Evolutionary conservation across 108 stramenopile species (phyloP).

Genomic region (Pseudonitzschia delicatissima): DNA sequence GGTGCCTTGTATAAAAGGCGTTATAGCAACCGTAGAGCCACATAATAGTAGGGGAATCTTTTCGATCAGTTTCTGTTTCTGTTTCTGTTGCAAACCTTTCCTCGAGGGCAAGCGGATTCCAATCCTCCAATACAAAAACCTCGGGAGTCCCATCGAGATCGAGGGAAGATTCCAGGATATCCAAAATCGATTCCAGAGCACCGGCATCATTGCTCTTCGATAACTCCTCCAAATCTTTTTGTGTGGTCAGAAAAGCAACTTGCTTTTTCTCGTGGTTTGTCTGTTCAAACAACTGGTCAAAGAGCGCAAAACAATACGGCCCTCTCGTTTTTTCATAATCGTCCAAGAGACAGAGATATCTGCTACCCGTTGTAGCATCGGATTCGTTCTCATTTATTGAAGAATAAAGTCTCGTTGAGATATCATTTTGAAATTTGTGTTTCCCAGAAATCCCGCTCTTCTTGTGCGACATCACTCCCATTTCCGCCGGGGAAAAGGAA

Average conservation of each 20-base stretch:
- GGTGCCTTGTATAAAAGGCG: slow-evolving; percentile 21
- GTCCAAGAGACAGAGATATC: slow-evolving; percentile 19
- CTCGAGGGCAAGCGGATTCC: slow-evolving; percentile 16
- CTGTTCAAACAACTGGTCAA: slow-evolving; percentile 30
- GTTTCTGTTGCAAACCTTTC: not conserved
- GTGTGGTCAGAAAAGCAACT: not conserved
- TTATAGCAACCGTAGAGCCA: slow-evolving; percentile 18
- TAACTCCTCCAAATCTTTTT: not conserved
- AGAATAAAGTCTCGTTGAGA: no score
- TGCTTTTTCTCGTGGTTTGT: not conserved
- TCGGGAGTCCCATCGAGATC: not conserved
- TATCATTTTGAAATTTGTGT: no score
- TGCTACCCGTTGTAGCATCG: no score
- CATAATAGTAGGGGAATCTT: slow-evolving; percentile 6
- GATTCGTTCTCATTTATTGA: no score
- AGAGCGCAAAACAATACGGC: slow-evolving; percentile 29
- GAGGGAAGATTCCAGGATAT: not conserved
- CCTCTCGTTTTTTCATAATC: slow-evolving; percentile 15
- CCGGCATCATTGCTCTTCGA: not conserved
- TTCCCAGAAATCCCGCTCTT: no score
- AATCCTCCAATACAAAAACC: slow-evolving; percentile 10
- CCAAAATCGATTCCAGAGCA: not conserved
- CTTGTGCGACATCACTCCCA: no score
- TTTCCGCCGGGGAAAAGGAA: no score
- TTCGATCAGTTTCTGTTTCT: no score